phyloP scores from a whole-genome alignment of 257 asterid genomes.

The Solanum pinnatisectum region DNA sequence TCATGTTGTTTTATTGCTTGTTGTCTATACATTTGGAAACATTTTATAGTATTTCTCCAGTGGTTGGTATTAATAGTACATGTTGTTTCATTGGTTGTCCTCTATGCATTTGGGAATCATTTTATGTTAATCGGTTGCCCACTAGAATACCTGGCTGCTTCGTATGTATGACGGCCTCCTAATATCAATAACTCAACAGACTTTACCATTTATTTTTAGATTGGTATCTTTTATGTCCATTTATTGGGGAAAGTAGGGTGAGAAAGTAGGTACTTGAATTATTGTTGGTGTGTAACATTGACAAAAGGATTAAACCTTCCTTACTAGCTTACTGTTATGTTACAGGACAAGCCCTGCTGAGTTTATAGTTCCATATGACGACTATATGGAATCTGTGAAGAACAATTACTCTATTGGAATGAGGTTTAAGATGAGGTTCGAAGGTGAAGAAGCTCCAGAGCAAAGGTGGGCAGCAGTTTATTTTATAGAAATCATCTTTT shows the following conservation, averaged over 20 bases:
- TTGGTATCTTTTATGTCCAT: not conserved
- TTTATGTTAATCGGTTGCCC: not conserved
- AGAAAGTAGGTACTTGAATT: not conserved
- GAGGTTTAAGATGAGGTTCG: constrained; percentile 97
- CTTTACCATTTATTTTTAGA: not conserved
- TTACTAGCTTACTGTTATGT: not conserved
- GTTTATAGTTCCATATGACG: constrained; percentile 77
- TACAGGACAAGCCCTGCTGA: constrained; percentile 90
- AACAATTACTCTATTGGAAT: constrained; percentile 77
- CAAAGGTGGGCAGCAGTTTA: constrained; percentile 52
- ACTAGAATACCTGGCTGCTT: not conserved
- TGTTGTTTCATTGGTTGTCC: not conserved
- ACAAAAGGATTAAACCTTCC: not conserved
- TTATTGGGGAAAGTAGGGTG: not conserved
- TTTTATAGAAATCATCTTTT: constrained; percentile 2
- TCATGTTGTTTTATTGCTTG: not conserved
- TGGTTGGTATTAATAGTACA: not conserved
- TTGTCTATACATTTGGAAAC: not conserved
- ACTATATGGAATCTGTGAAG: constrained; percentile 68
- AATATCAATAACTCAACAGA: not conserved
- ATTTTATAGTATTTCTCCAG: not conserved
- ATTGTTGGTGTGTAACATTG: not conserved
- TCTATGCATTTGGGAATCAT: not conserved
- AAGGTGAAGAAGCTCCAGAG: constrained; percentile 99
- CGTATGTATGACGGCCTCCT: not conserved